Evolutionary conservation across 2,329 filamentous ascomycete genomes (phyloP), one percentile per base, ranked within the genome.

Genomic region (Diaporthe humulicola): DNA sequence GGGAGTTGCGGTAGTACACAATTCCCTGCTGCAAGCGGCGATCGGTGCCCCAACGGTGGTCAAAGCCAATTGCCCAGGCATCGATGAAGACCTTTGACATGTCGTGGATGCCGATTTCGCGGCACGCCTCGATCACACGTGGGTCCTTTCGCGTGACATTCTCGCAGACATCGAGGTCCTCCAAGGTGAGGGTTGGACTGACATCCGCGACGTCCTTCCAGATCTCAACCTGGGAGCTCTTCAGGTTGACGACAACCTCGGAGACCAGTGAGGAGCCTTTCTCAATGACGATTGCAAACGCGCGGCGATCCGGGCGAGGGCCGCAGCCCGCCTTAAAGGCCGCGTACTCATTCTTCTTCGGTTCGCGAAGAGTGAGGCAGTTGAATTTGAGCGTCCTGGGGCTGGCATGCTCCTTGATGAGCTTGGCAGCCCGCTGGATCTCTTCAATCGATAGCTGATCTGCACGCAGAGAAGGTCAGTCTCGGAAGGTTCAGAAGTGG

Each of bases 1-100:
- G 81, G 78, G 96, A 89, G 5, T 95, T 95, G 22, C 96, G 92
- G 84, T 97, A 98, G 87, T 98, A 98, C 95, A 98, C 98, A 71
- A 98, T 87, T 2, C 95, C 96, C 85, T 98, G 96, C 85, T 98
- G 96, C 7, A 98, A 90, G 72, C 96, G 92, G 54, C 95, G 88
- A 50, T 87, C 87, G 82, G 86, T 96, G 76, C 95, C 96, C 80
- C 95, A 97, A 57, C 96, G 93, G 85, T 97, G 94, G 80, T 98
- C 96, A 81, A 95, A 98, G 66, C 96, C 96, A 83, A 98, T 98
- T 1, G 96, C 98, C 96, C 96, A 98, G 12, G 95, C 95, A 82
- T 98, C 96, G 84, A 95, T 98, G 86, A 97, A 98, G 67, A 98
- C 94, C 85, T 98, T 98, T 87, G 97, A 87, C 96, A 98, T 98